Evolutionary conservation across 768 basidiomycete species (phyloP), one percentile per base, ranked within the genome.

Genomic region (Porpolomopsis calyptriformis): DNA sequence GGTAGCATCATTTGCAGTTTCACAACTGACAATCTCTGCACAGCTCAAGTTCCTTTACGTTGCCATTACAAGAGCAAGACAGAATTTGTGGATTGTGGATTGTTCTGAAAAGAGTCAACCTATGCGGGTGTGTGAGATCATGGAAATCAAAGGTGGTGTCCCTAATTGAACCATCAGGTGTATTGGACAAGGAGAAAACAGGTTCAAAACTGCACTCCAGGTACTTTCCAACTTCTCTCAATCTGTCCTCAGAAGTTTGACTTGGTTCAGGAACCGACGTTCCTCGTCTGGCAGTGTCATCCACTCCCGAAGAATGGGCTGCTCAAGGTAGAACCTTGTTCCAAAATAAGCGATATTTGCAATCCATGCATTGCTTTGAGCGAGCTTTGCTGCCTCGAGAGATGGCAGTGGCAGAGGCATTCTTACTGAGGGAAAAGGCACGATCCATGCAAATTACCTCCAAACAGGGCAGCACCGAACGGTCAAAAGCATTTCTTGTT

Each of bases 21-120:
- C 33, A 39, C 7, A 20, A 22, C 31, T 49, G 24, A 48, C 24
- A 5, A 18, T 29, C 2, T 4, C 35, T 42, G 14, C 31, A 1
- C 22, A 83, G 81, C 64, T 85, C 16, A 85, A 85, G 52, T 71
- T 66, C 35, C 60, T 85, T 0, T 85, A 85, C 46, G 82, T 85
- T 3, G 83, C 80, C 0, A 71, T 83, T 11, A 85, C 84, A 0
- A 60, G 83, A 33, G 81, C 82, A 1, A 69, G 78, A 34, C 80
- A 78, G 46, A 80, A 81, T 43, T 55, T 85, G 4, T 82, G 83
- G 80, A 76, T 85, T n/a, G 73, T 73, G 1, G 83, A 85, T 56
- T 68, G 65, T 25, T 82, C 81, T 0, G 60, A 65, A 1, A 76
- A 70, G 48, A 66, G 72, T 14, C 70, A 76, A 33, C 70, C 78